A percentile compares a stretch with the other conserved stretches of the same genome.
Evolutionary conservation across 805 yeast species (phyloP).

Genomic region (Phaffomyces thermotolerans): DNA sequence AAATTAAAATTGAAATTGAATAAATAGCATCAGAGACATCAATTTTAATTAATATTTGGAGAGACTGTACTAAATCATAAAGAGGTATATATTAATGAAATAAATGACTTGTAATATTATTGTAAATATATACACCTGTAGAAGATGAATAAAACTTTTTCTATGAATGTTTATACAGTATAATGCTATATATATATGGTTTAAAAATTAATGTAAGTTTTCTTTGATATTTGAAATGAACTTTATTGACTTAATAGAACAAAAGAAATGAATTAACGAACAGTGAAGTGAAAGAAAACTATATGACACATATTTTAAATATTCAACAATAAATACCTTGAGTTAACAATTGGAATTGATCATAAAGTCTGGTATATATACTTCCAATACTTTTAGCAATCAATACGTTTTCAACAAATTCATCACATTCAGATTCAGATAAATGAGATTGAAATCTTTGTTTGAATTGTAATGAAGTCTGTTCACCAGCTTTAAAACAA

Average conservation of each 20-base stretch:
- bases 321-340: conserved; percentile 81
- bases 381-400: conserved; percentile 82
- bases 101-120: conserved; percentile 1
- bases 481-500: conserved; percentile 83
- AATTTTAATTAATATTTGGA: too few relatives aligned
- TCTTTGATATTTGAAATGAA: too few relatives aligned
- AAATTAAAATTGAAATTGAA: conserved; percentile 13
- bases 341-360: conserved; percentile 88
- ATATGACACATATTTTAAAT: too few relatives aligned
- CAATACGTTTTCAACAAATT: conserved; percentile 68
- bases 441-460: conserved; percentile 80
- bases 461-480: conserved; percentile 68
- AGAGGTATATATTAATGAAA: background rate
- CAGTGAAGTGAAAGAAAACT: too few relatives aligned
- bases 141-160: background rate
- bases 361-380: conserved; percentile 85
- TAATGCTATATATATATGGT: background rate
- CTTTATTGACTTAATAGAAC: too few relatives aligned
- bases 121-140: too few relatives aligned
- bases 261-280: too few relatives aligned
- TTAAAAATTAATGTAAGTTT: too few relatives aligned
- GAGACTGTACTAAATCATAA: too few relatives aligned
- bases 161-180: background rate
- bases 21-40: too few relatives aligned
- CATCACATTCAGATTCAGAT: conserved; percentile 62